Conservation (phyloP, 2,329 filamentous ascomycete species). For the Juglanconis oblonga region DNA sequence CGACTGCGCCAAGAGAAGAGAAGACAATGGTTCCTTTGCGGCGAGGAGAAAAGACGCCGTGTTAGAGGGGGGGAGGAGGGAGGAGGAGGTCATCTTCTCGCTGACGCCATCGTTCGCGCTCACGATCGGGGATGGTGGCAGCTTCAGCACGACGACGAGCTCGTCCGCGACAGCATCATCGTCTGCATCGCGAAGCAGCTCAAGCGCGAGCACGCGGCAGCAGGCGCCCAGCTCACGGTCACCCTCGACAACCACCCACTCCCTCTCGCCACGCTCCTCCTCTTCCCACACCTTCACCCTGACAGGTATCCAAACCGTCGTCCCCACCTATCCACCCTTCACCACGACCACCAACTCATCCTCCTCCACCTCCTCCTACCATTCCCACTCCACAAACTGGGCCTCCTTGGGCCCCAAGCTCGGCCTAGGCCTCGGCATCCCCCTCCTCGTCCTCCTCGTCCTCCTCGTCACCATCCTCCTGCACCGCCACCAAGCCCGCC, state of each 20-base stretch:
- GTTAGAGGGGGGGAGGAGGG: neutral
- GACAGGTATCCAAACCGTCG: neutral
- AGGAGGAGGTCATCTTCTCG: neutral
- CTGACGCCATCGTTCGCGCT: neutral
- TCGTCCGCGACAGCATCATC: neutral
- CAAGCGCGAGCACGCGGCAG: neutral
- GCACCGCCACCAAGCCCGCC: slow-evolving; percentile 10
- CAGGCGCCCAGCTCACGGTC: neutral
- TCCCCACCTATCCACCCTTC: neutral
- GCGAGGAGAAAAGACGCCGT: neutral
- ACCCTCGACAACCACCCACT: neutral
- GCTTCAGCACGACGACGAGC: neutral
- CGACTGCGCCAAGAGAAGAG: too few relatives aligned
- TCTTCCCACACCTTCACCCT: neutral
- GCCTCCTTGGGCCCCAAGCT: slow-evolving; percentile 9
- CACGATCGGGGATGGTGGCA: neutral
- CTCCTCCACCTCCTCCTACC: neutral
- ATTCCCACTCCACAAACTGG: neutral
- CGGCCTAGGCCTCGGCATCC: slow-evolving; percentile 15
- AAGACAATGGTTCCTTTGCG: too few relatives aligned
- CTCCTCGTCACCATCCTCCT: neutral
- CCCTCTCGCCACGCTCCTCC: neutral
- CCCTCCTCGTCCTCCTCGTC: slow-evolving; percentile 7
- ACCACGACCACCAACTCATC: neutral
- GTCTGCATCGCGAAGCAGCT: neutral